Percentiles rank a stretch among this genome's conserved stretches.
These are phyloP conservation scores for Paralagenidium karlingii DNA, from an alignment of 352 stramenopile species.

Conservation along the genomic window DNA sequence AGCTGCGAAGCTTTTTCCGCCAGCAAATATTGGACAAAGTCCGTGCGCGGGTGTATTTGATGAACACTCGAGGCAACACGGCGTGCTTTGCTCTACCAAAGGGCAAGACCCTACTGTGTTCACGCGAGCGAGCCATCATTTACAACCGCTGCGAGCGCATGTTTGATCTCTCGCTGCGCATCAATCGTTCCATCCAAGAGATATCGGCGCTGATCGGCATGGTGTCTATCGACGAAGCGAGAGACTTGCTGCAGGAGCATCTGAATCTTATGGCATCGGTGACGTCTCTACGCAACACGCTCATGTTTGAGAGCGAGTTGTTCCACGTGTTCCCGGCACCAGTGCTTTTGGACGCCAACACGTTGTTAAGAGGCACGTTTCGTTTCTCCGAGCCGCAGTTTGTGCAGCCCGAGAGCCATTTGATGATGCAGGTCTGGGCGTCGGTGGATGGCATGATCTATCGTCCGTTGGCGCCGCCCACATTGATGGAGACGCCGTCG, in stretches of 20 bases:
- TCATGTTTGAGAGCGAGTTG: constrained; percentile 79
- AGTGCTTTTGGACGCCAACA: constrained; percentile 66
- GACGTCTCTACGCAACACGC: constrained; percentile 48
- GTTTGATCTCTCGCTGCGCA: constrained; percentile 79
- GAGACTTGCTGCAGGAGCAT: constrained; percentile 68
- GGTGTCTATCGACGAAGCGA: constrained; percentile 64
- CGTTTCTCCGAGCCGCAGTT: constrained; percentile 37
- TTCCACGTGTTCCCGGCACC: constrained; percentile 76
- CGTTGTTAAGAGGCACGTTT: constrained; percentile 49
- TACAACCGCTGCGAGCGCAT: constrained; percentile 79
- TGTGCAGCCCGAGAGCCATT: constrained; percentile 21
- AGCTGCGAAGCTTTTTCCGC: constrained; percentile 46
- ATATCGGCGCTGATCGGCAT: constrained; percentile 76
- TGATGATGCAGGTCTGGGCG: constrained; percentile 83
- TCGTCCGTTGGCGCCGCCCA: constrained; percentile 54
- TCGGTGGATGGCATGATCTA: constrained; percentile 76
- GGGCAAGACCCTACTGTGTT: constrained; percentile 63
- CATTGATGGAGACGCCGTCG: too few relatives aligned
- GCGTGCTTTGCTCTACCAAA: constrained; percentile 40
- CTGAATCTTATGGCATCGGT: constrained; percentile 78
- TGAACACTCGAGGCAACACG: constrained; percentile 68
- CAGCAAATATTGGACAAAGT: constrained; percentile 43
- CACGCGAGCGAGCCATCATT: constrained; percentile 50
- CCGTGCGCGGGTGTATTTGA: constrained; percentile 63
- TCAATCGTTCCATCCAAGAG: constrained; percentile 80